Percentiles rank a stretch among this genome's conserved stretches.
These are phyloP conservation scores for Phoenix roebelenii DNA, from an alignment of 176 grass and related monocot species.

Conservation along the genomic window DNA sequence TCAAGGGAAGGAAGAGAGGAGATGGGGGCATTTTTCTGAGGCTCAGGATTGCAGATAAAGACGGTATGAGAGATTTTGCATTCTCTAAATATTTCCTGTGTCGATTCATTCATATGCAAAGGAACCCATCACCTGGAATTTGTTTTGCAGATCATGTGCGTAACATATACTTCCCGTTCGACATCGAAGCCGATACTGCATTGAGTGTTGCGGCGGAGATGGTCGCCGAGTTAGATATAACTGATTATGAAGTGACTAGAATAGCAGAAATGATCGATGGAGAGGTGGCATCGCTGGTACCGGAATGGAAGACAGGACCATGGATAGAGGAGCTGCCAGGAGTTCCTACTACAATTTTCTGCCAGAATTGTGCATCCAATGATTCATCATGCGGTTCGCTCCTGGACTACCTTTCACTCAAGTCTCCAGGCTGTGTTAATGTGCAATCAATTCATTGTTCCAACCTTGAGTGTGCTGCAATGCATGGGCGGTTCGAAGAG, in stretches of 20 bases:
- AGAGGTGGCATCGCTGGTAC: slow-evolving; percentile 69
- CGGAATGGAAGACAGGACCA: slow-evolving; percentile 71
- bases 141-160: slow-evolving; percentile 46
- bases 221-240: slow-evolving; percentile 85
- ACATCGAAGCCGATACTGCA: slow-evolving; percentile 67
- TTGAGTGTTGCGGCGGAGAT: slow-evolving; percentile 81
- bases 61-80: slow-evolving; percentile 40
- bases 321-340: slow-evolving; percentile 56
- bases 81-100: background rate
- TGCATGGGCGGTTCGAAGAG: slow-evolving; percentile 70
- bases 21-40: slow-evolving; percentile 68
- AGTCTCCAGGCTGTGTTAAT: background rate
- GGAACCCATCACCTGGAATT: background rate
- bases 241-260: slow-evolving; percentile 77
- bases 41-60: slow-evolving; percentile 60
- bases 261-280: slow-evolving; percentile 94
- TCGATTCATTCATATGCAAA: background rate
- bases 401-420: slow-evolving; percentile 46
- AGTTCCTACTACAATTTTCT: slow-evolving; percentile 20
- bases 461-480: slow-evolving; percentile 15
- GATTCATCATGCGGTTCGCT: slow-evolving; percentile 60
- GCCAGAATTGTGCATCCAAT: slow-evolving; percentile 56
- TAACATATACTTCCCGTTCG: slow-evolving; percentile 89
- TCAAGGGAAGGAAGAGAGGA: slow-evolving; percentile 68
- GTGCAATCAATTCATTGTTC: slow-evolving; percentile 26